A percentile compares a stretch with the other conserved stretches of the same genome.
phyloP scores from a whole-genome alignment of 805 yeast genomes.

The Teunomyces cretensis region DNA sequence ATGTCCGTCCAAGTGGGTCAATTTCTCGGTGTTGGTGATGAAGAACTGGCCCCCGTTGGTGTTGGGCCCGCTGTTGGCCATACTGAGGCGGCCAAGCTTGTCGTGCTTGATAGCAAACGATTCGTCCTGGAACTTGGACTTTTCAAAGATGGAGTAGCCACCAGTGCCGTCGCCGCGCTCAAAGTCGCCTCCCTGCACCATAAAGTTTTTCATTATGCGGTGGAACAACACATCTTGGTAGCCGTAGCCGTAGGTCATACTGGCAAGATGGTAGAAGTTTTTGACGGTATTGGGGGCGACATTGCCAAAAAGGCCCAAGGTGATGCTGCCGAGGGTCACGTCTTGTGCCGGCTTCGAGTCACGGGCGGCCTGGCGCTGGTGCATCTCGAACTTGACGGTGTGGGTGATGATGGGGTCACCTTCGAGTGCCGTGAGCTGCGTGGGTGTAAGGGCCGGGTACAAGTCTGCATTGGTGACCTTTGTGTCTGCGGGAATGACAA shows the following conservation, averaged over 20 bases:
- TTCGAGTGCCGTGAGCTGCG: slow-evolving; percentile 19
- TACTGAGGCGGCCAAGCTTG: slow-evolving; percentile 23
- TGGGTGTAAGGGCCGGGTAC: slow-evolving; percentile 12
- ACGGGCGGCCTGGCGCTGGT: slow-evolving; percentile 21
- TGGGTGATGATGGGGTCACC: slow-evolving; percentile 54
- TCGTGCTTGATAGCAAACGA: slow-evolving; percentile 22
- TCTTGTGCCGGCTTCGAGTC: neutral
- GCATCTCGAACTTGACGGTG: slow-evolving; percentile 41
- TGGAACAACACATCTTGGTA: slow-evolving; percentile 27
- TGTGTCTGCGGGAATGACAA: neutral
- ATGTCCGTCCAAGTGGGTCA: slow-evolving; percentile 17
- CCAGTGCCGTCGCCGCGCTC: slow-evolving; percentile 16
- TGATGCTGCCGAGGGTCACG: slow-evolving; percentile 40
- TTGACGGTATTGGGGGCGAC: slow-evolving; percentile 52
- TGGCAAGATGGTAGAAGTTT: slow-evolving; percentile 32
- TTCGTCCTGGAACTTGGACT: slow-evolving; percentile 18
- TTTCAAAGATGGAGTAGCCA: slow-evolving; percentile 15
- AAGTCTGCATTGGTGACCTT: slow-evolving; percentile 4
- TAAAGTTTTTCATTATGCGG: slow-evolving; percentile 34
- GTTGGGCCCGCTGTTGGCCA: slow-evolving; percentile 25
- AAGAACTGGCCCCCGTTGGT: slow-evolving; percentile 26
- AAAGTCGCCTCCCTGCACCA: slow-evolving; percentile 43
- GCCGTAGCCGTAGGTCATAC: slow-evolving; percentile 27
- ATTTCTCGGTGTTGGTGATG: slow-evolving; percentile 19
- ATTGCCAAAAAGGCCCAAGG: slow-evolving; percentile 64